phyloP scores from a whole-genome alignment of 495 filamentous ascomycete genomes.

The Aspergillus baeticus region DNA sequence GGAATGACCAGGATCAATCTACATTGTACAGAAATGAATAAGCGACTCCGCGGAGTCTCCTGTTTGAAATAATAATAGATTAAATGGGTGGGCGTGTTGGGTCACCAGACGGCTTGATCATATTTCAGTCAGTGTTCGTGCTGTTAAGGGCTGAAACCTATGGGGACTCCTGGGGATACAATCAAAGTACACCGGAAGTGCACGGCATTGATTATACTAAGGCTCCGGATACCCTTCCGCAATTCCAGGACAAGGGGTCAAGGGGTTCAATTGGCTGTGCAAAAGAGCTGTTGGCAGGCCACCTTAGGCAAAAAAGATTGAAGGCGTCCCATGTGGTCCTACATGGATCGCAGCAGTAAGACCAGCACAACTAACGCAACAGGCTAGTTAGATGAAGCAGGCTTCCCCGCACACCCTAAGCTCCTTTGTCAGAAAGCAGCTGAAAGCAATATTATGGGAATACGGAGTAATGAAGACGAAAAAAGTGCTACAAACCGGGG shows the following conservation, averaged over 20 bases:
- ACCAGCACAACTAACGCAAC: background rate
- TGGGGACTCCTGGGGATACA: background rate
- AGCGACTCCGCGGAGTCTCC: slow-evolving; percentile 5
- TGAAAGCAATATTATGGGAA: background rate
- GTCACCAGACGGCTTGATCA: background rate
- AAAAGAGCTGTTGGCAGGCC: background rate
- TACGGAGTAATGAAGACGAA: slow-evolving; percentile 1
- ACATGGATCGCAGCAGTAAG: background rate
- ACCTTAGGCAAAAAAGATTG: slow-evolving; percentile 1
- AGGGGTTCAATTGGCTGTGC: background rate
- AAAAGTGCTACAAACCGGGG: too few species aligned
- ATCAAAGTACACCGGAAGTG: background rate
- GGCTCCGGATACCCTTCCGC: background rate
- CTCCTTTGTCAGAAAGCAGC: background rate
- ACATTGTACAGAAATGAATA: background rate
- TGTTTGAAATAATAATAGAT: slow-evolving; percentile 7
- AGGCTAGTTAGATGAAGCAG: background rate
- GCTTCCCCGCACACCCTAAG: background rate
- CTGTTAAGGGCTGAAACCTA: background rate
- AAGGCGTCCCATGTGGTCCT: slow-evolving; percentile 1
- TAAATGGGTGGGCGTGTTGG: background rate
- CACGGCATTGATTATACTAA: background rate
- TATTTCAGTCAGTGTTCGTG: background rate
- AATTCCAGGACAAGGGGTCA: background rate
- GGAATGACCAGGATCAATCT: background rate